Base-by-base conservation (phyloP, 2,329 filamentous ascomycete genomes). In the Nannizzia gypsea region DNA sequence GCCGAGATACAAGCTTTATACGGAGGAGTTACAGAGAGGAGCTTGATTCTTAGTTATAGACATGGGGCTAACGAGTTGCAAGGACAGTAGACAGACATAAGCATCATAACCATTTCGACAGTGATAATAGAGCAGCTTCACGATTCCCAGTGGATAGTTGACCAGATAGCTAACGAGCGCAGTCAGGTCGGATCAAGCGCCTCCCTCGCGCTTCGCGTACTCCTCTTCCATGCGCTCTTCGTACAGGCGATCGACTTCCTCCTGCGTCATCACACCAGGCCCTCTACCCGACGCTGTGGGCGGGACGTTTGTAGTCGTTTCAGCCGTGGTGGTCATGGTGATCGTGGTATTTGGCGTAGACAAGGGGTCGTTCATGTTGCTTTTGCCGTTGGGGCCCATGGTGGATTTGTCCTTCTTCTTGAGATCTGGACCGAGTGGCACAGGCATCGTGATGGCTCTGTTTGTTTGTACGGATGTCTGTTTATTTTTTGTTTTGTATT, bases 141-240 rank as follows among this genome's bases (percentile, higher is more conserved):
- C 31, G 31, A 36, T 36, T 11, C 31, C 9, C 31, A 36, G 31
- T 6, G 31, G 3, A 11, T 13, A 13, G 31, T 13, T 13, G 13
- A 36, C 31, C 31, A 34, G 31, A 11, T 34, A 34, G 4, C 31
- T 9, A 11, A 11, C 6, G 31, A 11, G 31, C 4, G 9, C 4
- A 34, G 11, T 11, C 3, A 34, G 31, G 31, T 15, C 17, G 17
- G 48, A 50, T 54, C 22, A 54, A 11, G 76, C 73, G 68, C 73
- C 72, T 1, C 72, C 71, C 64, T 77, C 75, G 56, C 74, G 65
- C 71, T 76, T 75, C 60, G 73, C 73, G 67, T 76, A 75, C 65
- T 78, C 76, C 54, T 76, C 75, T 67, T 76, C 76, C 66, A 78
- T 77, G 13, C 73, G 70, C 65, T 77, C 75, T 62, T 76, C 71